Evolutionary conservation across 257 asterid species (phyloP).

Genomic region (Fraxinus pennsylvanica): DNA sequence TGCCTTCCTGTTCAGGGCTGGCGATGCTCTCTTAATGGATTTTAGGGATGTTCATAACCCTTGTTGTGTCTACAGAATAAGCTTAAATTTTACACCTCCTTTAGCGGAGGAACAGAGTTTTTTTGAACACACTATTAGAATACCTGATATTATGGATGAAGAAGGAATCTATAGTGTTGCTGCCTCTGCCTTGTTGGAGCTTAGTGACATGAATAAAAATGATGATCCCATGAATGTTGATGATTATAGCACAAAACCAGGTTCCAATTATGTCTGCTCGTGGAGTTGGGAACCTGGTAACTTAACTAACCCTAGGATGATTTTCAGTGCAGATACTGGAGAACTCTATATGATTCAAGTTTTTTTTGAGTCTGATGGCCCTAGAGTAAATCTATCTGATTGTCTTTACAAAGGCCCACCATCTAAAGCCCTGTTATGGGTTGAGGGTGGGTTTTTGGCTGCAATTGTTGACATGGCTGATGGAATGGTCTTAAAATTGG

Average conservation of each 20-base stretch:
- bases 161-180: constrained; percentile 85
- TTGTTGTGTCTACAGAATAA: constrained; percentile 57
- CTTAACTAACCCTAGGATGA: constrained; percentile 56
- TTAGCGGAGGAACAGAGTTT: constrained; percentile 58
- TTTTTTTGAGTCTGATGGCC: constrained; percentile 59
- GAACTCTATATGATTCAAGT: constrained; percentile 73
- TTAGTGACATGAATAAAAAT: constrained; percentile 78
- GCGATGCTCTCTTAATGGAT: constrained; percentile 87
- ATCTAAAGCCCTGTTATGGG: constrained; percentile 80
- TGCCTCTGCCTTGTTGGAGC: constrained; percentile 96
- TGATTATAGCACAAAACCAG: constrained; percentile 60
- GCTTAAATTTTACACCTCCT: constrained; percentile 64
- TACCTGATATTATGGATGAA: constrained; percentile 89
- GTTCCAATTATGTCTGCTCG: constrained; percentile 74
- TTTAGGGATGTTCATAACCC: constrained; percentile 71
- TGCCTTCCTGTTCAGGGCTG: constrained; percentile 83
- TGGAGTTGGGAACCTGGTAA: constrained; percentile 94
- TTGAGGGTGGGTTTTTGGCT: constrained; percentile 77
- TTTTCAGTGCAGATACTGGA: constrained; percentile 89
- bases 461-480: constrained; percentile 93
- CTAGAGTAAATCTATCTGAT: constrained; percentile 72
- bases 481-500: constrained; percentile 84
- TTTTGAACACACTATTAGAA: constrained; percentile 47
- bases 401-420: constrained; percentile 78
- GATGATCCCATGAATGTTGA: constrained; percentile 90